These are phyloP conservation scores for Colletotrichum lupini DNA, from an alignment of 2,329 filamentous ascomycete genomes.

Conservation along the genomic window DNA sequence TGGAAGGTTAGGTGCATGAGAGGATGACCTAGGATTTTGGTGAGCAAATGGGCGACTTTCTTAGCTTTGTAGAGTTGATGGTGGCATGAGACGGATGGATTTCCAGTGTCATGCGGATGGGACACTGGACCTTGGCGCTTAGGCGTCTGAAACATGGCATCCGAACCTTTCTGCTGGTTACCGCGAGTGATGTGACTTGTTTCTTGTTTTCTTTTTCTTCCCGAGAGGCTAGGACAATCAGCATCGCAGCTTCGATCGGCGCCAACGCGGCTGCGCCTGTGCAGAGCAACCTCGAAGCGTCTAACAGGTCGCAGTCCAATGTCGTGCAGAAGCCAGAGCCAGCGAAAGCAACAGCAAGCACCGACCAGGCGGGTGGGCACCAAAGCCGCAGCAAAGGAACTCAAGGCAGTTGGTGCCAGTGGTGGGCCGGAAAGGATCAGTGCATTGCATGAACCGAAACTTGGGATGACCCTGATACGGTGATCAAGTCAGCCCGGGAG, in stretches of 20 bases:
- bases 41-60: not conserved
- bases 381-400: not conserved
- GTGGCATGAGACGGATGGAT: constrained; percentile 15
- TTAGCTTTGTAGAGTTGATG: not conserved
- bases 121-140: not conserved
- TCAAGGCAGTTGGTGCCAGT: not conserved
- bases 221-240: not conserved
- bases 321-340: constrained; percentile 9
- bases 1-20: constrained; percentile 5
- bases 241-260: not conserved
- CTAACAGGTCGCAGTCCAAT: not conserved
- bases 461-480: constrained; percentile 28
- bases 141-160: constrained; percentile 4
- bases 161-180: not conserved
- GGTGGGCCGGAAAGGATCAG: constrained; percentile 16
- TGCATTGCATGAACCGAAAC: constrained; percentile 31
- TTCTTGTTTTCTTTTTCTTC: not conserved
- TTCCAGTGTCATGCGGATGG: constrained; percentile 14
- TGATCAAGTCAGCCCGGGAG: constrained; percentile 14
- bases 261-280: not conserved
- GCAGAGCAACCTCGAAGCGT: not conserved
- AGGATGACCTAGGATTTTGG: not conserved
- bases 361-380: not conserved
- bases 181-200: not conserved
- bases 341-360: not conserved